phyloP scores from a whole-genome alignment of 225 moss, liverwort and hornwort genomes.

The Polytrichum commune region DNA sequence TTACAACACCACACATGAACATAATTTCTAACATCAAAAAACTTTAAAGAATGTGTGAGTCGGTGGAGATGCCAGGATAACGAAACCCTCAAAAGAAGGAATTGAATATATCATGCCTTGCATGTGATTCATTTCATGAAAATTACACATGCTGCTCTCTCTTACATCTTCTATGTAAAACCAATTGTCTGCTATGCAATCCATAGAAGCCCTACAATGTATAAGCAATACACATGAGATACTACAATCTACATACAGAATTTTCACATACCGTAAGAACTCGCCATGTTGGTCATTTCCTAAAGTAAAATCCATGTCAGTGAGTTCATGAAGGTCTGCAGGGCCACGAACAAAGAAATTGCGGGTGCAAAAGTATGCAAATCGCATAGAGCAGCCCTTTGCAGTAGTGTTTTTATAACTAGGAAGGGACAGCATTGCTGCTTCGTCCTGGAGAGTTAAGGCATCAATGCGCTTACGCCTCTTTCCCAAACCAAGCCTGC shows the following conservation, averaged over 20 bases:
- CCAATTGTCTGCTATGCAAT: no score
- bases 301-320: constrained; percentile 52
- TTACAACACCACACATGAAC: neutral
- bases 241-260: no score
- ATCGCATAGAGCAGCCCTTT: constrained; percentile 70
- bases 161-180: no score
- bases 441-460: constrained; percentile 61
- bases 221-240: no score
- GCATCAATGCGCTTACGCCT: constrained; percentile 67
- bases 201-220: no score
- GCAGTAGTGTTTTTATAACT: constrained; percentile 55
- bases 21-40: neutral
- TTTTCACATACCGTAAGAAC: constrained; percentile 44
- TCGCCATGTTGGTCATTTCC: constrained; percentile 66
- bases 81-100: neutral
- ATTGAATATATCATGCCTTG: neutral
- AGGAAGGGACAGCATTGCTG: constrained; percentile 62
- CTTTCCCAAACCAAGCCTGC: constrained; percentile 63
- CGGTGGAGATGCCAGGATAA: neutral
- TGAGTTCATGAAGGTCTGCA: constrained; percentile 64
- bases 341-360: constrained; percentile 69
- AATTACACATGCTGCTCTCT: no score
- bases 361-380: constrained; percentile 63
- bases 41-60: neutral
- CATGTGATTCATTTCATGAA: neutral